Percentiles rank a stretch among this genome's conserved stretches.
These are phyloP conservation scores for Bruguiera sexangula DNA, from an alignment of 345 rosid genomes.

Conservation along the genomic window DNA sequence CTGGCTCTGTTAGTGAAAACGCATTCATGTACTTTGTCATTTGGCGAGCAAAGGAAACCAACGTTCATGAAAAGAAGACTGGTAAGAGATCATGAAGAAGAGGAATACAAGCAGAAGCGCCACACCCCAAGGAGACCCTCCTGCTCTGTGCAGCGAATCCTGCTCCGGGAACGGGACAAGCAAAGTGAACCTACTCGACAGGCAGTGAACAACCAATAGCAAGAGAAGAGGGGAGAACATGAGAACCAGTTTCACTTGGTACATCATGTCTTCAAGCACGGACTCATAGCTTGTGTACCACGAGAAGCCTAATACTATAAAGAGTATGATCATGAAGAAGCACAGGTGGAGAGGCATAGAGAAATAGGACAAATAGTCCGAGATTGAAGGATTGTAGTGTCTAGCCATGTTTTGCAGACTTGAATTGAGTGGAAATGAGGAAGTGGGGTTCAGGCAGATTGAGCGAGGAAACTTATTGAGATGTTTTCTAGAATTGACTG, in stretches of 20 bases:
- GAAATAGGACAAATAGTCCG: constrained; percentile 13
- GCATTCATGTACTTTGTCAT: background rate
- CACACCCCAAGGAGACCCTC: constrained; percentile 58
- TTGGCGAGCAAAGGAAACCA: constrained; percentile 50
- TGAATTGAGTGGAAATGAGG: background rate
- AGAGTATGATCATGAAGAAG: constrained; percentile 41
- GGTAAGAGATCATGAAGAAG: constrained; percentile 51
- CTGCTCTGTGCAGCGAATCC: constrained; percentile 48
- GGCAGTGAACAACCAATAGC: constrained; percentile 39
- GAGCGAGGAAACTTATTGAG: background rate
- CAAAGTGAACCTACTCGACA: constrained; percentile 34
- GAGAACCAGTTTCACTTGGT: constrained; percentile 46
- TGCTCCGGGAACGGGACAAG: constrained; percentile 34
- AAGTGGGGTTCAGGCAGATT: background rate
- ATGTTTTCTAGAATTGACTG: constrained; percentile 2
- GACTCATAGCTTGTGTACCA: constrained; percentile 59
- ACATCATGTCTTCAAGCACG: constrained; percentile 37
- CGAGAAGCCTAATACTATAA: constrained; percentile 38
- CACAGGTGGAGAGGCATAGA: constrained; percentile 45
- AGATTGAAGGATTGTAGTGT: constrained; percentile 15
- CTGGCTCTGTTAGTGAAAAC: background rate
- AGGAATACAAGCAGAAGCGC: constrained; percentile 52
- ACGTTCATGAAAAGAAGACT: constrained; percentile 48
- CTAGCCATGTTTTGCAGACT: constrained; percentile 27
- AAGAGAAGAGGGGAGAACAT: constrained; percentile 46